Evolutionary conservation across 2,329 filamentous ascomycete genomes (phyloP), one percentile per base, ranked within the genome.

Genomic region (Alternaria novae-zelandiae): DNA sequence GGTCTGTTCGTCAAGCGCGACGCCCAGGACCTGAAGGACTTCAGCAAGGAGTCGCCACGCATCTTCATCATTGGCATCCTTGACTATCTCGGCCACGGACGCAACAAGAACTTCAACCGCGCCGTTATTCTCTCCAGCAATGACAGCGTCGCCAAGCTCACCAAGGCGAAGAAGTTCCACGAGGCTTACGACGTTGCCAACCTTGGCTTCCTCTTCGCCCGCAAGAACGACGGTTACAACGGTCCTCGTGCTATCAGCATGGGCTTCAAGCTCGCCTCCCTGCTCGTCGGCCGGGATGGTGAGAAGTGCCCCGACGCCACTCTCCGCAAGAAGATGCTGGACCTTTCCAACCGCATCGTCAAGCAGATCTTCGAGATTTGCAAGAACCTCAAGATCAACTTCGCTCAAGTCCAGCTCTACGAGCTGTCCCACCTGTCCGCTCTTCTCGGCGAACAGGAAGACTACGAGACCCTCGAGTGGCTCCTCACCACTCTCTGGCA

Each of bases 391-490:
- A 79, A 82, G 32, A 79, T 84, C 69, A 82, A 82, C 66, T 74
- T 84, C 26, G 78, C 81, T 12, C 78, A 81, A 49, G 74, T 85
- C 51, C 74, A 83, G 36, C 70, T 73, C 21, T 70, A 73, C 30
- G 78, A 84, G 55, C 68, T 85, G 25, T 83, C 82, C 70, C 78
- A 76, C 28, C 67, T 85, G 20, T 80, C 83, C 17, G 75, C 73
- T 8, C 68, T 84, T 0, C 74, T 85, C 10, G 83, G 82, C 54
- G 80, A 82, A 58, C 81, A 84, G 61, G 56, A 80, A 50, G 82
- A 85, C 67, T 83, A 83, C 72, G 71, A 75, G 46, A 82, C 76
- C 7, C 78, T 84, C 6, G 74, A 79, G 66, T 77, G 74, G 74
- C 73, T 81, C 1, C 74, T 81, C 12, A 78, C 72, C 10, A 76